These are phyloP conservation scores for Sclerotinia borealis DNA, from an alignment of 2,329 filamentous ascomycete species.

Conservation along the genomic window DNA sequence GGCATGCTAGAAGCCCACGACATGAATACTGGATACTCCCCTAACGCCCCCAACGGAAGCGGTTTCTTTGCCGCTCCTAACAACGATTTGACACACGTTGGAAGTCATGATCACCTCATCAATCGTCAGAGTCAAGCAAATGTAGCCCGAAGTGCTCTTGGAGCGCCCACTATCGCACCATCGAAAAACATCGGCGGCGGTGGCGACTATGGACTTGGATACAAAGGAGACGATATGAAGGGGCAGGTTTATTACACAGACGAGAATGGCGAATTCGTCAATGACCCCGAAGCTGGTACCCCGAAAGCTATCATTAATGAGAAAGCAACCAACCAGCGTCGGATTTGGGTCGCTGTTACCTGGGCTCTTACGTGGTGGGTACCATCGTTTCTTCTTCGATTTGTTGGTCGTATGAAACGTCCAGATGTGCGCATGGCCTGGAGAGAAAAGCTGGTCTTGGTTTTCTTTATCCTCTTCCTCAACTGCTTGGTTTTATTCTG, in stretches of 20 bases:
- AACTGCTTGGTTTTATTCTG: slow-evolving; percentile 85
- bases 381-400: slow-evolving; percentile 75
- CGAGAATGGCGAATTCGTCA: slow-evolving; percentile 59
- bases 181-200: slow-evolving; percentile 48
- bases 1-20: slow-evolving; percentile 50
- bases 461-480: slow-evolving; percentile 71
- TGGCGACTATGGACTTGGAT: slow-evolving; percentile 85
- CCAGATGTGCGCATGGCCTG: slow-evolving; percentile 96
- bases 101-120: slow-evolving; percentile 67
- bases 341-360: slow-evolving; percentile 73
- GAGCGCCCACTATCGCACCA: slow-evolving; percentile 56
- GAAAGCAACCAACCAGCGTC: slow-evolving; percentile 55
- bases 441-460: slow-evolving; percentile 87
- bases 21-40: slow-evolving; percentile 69
- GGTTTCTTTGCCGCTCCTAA: slow-evolving; percentile 65
- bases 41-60: slow-evolving; percentile 42
- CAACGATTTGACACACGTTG: slow-evolving; percentile 55
- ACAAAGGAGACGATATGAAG: slow-evolving; percentile 74
- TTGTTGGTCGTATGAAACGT: slow-evolving; percentile 88
- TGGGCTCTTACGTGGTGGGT: slow-evolving; percentile 94
- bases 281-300: slow-evolving; percentile 72
- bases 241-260: slow-evolving; percentile 69
- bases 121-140: slow-evolving; percentile 26
- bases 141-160: slow-evolving; percentile 41
- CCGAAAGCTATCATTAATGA: slow-evolving; percentile 71